These are phyloP conservation scores for Cyclostephanos invisitatus DNA, from an alignment of 108 stramenopile genomes.

Conservation along the genomic window DNA sequence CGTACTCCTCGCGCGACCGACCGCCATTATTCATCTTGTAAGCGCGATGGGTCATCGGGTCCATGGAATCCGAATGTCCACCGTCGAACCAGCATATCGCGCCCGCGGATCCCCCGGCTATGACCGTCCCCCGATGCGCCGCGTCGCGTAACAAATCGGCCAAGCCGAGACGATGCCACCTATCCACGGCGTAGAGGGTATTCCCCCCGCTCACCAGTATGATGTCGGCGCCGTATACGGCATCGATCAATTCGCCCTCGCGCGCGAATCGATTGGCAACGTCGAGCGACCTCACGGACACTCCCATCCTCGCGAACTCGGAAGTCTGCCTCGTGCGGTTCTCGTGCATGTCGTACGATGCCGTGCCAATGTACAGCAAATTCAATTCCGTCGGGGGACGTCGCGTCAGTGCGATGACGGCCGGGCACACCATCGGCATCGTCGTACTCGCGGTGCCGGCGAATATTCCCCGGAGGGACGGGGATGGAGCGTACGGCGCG, in stretches of 20 bases:
- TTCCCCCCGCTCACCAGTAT: slow-evolving; percentile 83
- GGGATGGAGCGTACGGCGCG: slow-evolving; percentile 16
- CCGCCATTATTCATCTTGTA: slow-evolving; percentile 38
- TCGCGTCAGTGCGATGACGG: slow-evolving; percentile 43
- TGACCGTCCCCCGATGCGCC: slow-evolving; percentile 51
- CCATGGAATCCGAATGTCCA: slow-evolving; percentile 70
- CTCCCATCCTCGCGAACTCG: slow-evolving; percentile 44
- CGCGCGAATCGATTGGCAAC: slow-evolving; percentile 35
- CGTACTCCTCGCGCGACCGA: slow-evolving; percentile 10
- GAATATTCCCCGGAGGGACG: slow-evolving; percentile 51
- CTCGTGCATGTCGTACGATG: slow-evolving; percentile 65
- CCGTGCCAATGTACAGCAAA: slow-evolving; percentile 72
- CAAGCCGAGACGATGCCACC: slow-evolving; percentile 70
- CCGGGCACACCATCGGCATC: slow-evolving; percentile 45
- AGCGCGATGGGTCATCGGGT: slow-evolving; percentile 45
- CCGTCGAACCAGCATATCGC: slow-evolving; percentile 89
- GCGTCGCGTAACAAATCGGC: slow-evolving; percentile 49
- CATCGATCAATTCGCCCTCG: slow-evolving; percentile 30
- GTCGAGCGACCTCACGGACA: slow-evolving; percentile 28
- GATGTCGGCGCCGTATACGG: slow-evolving; percentile 58
- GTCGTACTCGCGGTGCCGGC: slow-evolving; percentile 57
- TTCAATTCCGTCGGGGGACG: slow-evolving; percentile 20
- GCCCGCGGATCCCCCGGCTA: slow-evolving; percentile 81
- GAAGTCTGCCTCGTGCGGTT: slow-evolving; percentile 43
- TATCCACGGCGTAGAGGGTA: slow-evolving; percentile 80